phyloP scores from a whole-genome alignment of 345 rosid species.

The Brassica incana region DNA sequence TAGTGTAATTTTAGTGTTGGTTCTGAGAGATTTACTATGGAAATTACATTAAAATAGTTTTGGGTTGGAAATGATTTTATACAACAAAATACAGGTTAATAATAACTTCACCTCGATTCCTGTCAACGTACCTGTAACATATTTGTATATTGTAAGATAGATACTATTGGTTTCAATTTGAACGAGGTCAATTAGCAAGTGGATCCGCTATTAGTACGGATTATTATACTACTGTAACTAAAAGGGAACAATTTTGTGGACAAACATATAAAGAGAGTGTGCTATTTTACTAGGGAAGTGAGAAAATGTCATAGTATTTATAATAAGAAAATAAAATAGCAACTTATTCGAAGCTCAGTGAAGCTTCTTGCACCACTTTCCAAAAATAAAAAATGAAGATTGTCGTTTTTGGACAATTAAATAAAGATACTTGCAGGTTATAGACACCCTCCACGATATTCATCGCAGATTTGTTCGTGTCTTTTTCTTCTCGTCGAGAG shows the following conservation, averaged over 20 bases:
- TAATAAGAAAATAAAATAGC: constrained; percentile 21
- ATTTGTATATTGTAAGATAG: constrained; percentile 13
- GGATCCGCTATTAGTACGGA: neutral
- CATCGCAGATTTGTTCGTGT: constrained; percentile 12
- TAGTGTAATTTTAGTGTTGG: no score
- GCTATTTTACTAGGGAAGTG: constrained; percentile 27
- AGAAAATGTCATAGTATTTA: constrained; percentile 19
- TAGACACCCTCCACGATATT: constrained; percentile 28
- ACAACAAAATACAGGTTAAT: neutral
- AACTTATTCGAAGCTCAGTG: constrained; percentile 34
- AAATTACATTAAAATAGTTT: no score
- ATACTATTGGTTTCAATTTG: constrained; percentile 27
- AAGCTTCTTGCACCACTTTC: constrained; percentile 39
- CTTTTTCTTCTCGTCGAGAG: neutral
- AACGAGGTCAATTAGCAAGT: constrained; percentile 8
- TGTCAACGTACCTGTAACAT: constrained; percentile 1
- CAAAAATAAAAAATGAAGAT: constrained; percentile 32
- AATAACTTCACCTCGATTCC: constrained; percentile 1
- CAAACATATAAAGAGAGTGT: neutral
- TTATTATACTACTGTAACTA: neutral
- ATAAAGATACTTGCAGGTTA: constrained; percentile 28
- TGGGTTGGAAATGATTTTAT: no score
- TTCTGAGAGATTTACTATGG: no score
- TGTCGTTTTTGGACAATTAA: constrained; percentile 23
- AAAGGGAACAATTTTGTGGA: constrained; percentile 5